Base-by-base conservation (phyloP, 2,329 filamentous ascomycete genomes). In the Pseudogymnoascus sp. region DNA sequence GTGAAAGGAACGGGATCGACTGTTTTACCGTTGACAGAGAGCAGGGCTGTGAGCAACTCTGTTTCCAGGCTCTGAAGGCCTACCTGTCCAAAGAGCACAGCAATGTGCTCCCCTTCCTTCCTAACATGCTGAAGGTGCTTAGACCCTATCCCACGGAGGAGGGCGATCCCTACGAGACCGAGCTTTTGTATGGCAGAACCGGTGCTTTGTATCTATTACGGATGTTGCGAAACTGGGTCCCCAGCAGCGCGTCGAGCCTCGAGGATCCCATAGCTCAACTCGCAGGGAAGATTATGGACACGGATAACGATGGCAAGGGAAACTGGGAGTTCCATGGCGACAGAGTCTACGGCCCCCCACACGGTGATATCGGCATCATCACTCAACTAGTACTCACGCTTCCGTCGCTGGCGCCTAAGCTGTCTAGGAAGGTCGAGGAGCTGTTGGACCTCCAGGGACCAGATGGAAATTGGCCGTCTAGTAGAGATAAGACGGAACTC, bases 301-400 rank as follows among this genome's bases (percentile, higher is more conserved):
- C 78, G 17, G 78, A 61, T 26, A n/a, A 26, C n/a, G 57, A n/a
- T 74, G 74, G 4, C 71, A 74, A 28, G 15, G 76, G 74, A 3
- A 72, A 74, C 0, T 90, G 87, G 87, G 81, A 79, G 66, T 90
- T 84, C 83, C 81, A 84, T 64, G 82, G 81, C 15, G 84, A 83
- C 68, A 71, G 76, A 13, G 88, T 88, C 69, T 77, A 88, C 35
- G 88, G 88, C 1, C 86, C 87, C 3, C 83, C 82, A 0, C 87
- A 90, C 70, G 88, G 88, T 6, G 80, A 83, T 11, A 82, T 90
- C 31, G 86, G 87, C 9, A 89, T 89, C 71, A 80, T 90, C 64
- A 85, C 83, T n/a, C 88, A 90, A 72, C 76, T 89, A 13, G 80
- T 89, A 1, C 76, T 84, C 50, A 70, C 68, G 7, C 36, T 42